Evolutionary conservation across 805 yeast genomes (phyloP), one percentile per base, ranked within the genome.

Genomic region (Sugiyamaella boreocaroliniensis): DNA sequence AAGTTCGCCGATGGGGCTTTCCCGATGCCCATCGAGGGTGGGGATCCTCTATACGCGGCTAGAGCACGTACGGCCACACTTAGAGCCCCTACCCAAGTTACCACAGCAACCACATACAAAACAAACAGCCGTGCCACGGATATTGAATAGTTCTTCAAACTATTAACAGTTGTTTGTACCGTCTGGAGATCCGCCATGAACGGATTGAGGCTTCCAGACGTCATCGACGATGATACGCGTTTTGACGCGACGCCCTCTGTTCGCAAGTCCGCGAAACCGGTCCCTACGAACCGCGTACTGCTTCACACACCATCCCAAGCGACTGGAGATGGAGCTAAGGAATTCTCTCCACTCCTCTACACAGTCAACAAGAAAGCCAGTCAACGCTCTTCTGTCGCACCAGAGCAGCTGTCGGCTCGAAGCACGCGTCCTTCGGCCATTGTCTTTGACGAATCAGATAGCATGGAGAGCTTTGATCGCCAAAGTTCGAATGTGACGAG

Each of bases 321-420:
- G n/a, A 14, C 12, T 14, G 12, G n/a, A 11, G 37, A 14, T 10
- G 47, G 44, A 14, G 52, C 22, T 3, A 54, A 51, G 11, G 59
- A 56, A 37, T 56, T 56, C 52, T 45, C 59, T 9, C 59, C 59
- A 2, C 45, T 56, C 43, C 40, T 56, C 43, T 52, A 51, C 37
- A 56, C 59, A 4, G 54, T 56, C 29, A 55, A 18, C 29, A 47
- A 49, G 20, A 50, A 47, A 14, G 42, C 41, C 10, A 9, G 32
- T 19, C 20, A 14, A 7, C 14, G 29, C 19, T 32, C 20, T 19
- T 37, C 43, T 10, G 19, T 14, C 14, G 8, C 50, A 9, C 18
- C 47, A 43, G 20, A 29, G 18, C 20, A 41, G 44, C 51, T 32
- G 18, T 15, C 32, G 41, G 16, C 34, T 18, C 34, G 15, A 41